A percentile compares a stretch with the other conserved stretches of the same genome.
phyloP scores from a whole-genome alignment of 352 stramenopile species.

The Phytophthora gonapodyides region DNA sequence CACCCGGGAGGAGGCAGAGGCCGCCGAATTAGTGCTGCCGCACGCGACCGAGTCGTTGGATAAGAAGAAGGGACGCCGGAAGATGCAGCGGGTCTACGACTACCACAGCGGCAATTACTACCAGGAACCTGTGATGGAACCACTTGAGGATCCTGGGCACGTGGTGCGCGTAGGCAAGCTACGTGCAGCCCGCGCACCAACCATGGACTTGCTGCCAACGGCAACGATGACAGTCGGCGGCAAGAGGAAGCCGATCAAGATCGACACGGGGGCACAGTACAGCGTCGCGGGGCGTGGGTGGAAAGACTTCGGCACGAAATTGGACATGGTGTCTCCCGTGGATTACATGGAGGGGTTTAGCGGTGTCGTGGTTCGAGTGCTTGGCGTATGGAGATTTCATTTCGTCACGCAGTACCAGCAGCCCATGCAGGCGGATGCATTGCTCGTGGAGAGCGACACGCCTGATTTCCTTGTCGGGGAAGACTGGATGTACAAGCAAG shows the following conservation, averaged over 20 bases:
- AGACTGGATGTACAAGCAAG: constrained; percentile 4
- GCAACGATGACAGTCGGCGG: background rate
- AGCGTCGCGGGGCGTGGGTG: background rate
- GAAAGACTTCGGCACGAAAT: background rate
- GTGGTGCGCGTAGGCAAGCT: background rate
- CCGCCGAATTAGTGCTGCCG: background rate
- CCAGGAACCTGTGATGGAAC: background rate
- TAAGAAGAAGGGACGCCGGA: too few species aligned
- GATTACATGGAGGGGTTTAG: too few species aligned
- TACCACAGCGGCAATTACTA: too few species aligned
- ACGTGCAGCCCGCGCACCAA: background rate
- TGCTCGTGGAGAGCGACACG: background rate
- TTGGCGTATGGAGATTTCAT: constrained; percentile 1
- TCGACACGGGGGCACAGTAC: constrained; percentile 2
- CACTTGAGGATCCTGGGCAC: background rate
- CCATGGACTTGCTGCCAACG: background rate
- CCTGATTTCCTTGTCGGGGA: background rate
- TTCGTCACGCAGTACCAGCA: constrained; percentile 6
- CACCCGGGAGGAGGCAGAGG: background rate
- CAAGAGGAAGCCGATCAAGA: background rate
- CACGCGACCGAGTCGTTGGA: too few species aligned
- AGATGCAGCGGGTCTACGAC: too few species aligned
- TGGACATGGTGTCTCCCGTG: background rate
- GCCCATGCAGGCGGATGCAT: background rate
- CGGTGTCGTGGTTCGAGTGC: background rate